These are phyloP conservation scores for Diaporthe longicolla DNA, from an alignment of 2,329 filamentous ascomycete species.

Conservation along the genomic window DNA sequence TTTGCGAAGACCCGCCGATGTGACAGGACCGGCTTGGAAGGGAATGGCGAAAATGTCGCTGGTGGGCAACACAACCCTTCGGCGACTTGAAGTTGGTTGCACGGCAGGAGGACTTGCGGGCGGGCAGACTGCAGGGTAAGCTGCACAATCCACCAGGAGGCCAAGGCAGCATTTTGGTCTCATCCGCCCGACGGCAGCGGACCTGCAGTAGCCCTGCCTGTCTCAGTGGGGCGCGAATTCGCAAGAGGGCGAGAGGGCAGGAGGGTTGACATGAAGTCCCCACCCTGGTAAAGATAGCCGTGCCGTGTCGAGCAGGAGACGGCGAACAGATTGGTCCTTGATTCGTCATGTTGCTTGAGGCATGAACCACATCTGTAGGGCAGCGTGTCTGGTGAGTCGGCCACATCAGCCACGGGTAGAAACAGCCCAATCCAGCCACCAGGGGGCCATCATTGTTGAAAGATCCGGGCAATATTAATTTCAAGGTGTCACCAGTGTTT, in stretches of 20 bases:
- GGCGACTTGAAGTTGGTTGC: constrained; percentile 13
- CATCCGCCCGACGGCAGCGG: constrained; percentile 31
- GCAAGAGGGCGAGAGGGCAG: not conserved
- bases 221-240: constrained; percentile 19
- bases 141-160: constrained; percentile 14
- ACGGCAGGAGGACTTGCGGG: constrained; percentile 15
- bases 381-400: not conserved
- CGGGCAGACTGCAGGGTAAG: too few relatives aligned
- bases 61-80: constrained; percentile 10
- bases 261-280: not conserved
- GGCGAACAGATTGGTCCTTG: not conserved
- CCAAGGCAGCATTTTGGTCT: not conserved
- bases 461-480: constrained; percentile 6
- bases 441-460: not conserved
- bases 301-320: constrained; percentile 20
- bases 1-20: not conserved
- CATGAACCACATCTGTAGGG: not conserved
- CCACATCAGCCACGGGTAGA: not conserved
- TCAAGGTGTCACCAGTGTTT: constrained; percentile 12
- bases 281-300: constrained; percentile 1
- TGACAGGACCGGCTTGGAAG: not conserved
- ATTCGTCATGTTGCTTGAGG: not conserved
- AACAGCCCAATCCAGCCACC: constrained; percentile 5
- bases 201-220: constrained; percentile 32
- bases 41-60: not conserved